phyloP scores from a whole-genome alignment of 176 grass and related monocot species.

The maize (Zea mays) region Zm-B73-REFERENCE-NAM-5.0 NC_050104.1:16506001-16506500 shows the following conservation, averaged over 20 bases:
- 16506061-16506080: background rate
- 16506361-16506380: constrained; percentile 11
- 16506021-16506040: background rate
- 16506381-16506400: constrained; percentile 20
- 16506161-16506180: background rate
- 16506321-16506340: constrained; percentile 30
- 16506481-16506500: fast-evolving
- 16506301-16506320: constrained; percentile 31
- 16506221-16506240: constrained; percentile 23
- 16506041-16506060: background rate
- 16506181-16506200: constrained; percentile 15
- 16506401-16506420: background rate
- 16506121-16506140: background rate
- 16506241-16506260: constrained; percentile 37
- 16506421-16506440: constrained; percentile 19
- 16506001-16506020: background rate
- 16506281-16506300: constrained; percentile 34
- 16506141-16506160: background rate
- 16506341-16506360: constrained; percentile 26
- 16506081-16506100: background rate
- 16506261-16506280: constrained; percentile 7
- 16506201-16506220: background rate
- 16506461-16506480: constrained; percentile 21
- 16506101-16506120: background rate
- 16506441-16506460: constrained; percentile 12